phyloP scores from a whole-genome alignment of 2,329 filamentous ascomycete genomes.

The Fusarium scirpi region DNA sequence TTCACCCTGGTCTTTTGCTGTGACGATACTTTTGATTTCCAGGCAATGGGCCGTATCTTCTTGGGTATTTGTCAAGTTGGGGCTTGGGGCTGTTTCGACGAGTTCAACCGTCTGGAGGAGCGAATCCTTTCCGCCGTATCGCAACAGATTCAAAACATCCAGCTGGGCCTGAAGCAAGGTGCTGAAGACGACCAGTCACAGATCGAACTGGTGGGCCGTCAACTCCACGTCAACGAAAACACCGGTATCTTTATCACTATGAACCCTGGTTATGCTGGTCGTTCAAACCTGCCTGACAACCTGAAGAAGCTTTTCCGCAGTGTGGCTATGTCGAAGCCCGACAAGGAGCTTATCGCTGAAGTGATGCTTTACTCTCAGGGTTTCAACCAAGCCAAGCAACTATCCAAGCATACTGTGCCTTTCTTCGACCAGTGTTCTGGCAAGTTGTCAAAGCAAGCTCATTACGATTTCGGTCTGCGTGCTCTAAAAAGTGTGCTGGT shows the following conservation, averaged over 20 bases:
- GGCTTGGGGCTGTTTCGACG: conserved; percentile 99
- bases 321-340: conserved; percentile 99
- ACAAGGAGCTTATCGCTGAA: conserved; percentile 99
- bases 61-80: conserved; percentile 98
- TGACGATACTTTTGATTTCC: conserved; percentile 99
- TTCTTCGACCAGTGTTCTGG: conserved; percentile 94
- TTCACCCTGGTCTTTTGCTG: conserved; percentile 99
- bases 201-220: conserved; percentile 93
- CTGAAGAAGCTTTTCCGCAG: conserved; percentile 99
- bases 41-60: conserved; percentile 99
- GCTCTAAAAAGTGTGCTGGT: conserved; percentile 98
- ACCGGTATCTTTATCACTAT: conserved; percentile 99
- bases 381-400: conserved; percentile 93
- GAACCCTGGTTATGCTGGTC: conserved; percentile 98
- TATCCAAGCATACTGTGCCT: conserved; percentile 95
- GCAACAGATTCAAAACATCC: conserved; percentile 99
- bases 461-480: conserved; percentile 98
- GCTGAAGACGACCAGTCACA: conserved; percentile 84
- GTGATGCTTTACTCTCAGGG: conserved; percentile 99
- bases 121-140: conserved; percentile 97
- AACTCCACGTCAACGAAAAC: conserved; percentile 88
- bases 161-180: conserved; percentile 90
- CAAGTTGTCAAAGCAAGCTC: conserved; percentile 91
- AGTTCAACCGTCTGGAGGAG: conserved; percentile 99
- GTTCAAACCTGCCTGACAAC: conserved; percentile 98